Base-by-base conservation (phyloP, 2,329 filamentous ascomycete genomes). In the Aspergillus hortae region DNA sequence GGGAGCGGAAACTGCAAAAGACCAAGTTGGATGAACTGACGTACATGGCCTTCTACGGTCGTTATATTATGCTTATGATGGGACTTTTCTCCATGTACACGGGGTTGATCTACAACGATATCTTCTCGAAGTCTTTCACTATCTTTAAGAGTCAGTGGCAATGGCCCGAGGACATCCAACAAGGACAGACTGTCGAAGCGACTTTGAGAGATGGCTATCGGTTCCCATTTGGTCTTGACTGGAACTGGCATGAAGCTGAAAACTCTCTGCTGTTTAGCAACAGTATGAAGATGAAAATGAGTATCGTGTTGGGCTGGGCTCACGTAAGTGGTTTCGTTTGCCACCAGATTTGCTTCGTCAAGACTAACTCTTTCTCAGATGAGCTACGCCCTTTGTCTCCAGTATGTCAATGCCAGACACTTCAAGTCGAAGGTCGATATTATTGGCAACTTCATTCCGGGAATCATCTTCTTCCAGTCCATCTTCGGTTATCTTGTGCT, bases 261-360 rank as follows among this genome's bases (percentile, higher is more conserved):
- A 99, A 99, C 66, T 88, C 95, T 55, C 81, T 99, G 17, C 82
- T 99, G 46, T 99, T 99, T 77, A 88, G 85, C 71, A 99, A 99
- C 87, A 95, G 89, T 74, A 95, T 94, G 82, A 99, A 99, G 86
- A 99, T 99, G 94, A 99, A 99, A 81, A 89, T 99, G 76, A 95
- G 90, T 78, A 96, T 99, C 69, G 84, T 99, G 60, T 82, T 99
- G 59, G 94, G 95, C 71, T 99, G 95, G 94, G 84, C 84, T 53
- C 92, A 96, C 77, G 75, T 77, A 69, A 68, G 74, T 66, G 38
- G 44, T 27, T 27, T 55, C 6, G n/a, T 38, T 42, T 19, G 15
- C 40, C 17, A 36, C 40, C 46, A 46, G 27, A 2, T 35, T 19
- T 36, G 32, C 49, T 45, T 52, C 15, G 27, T 46, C 2, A n/a